Percentiles rank a stretch among this genome's conserved stretches.
Conservation (phyloP, 2,329 filamentous ascomycete genomes). For the Colletotrichum destructivum region DNA sequence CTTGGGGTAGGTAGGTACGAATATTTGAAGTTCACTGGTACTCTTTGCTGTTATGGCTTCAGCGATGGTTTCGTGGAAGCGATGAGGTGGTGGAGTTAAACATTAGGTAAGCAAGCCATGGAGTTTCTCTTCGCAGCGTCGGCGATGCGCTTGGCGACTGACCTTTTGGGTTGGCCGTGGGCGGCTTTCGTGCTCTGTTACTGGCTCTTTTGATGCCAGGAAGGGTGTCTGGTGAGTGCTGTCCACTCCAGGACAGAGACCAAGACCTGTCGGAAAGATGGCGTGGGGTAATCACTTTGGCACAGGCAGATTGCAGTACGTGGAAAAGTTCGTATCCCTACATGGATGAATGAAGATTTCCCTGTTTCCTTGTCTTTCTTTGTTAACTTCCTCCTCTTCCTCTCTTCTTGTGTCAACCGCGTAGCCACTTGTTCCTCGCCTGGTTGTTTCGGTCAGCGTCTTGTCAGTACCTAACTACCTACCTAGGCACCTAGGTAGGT, state of each 20-base stretch:
- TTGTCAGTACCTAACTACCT: background rate
- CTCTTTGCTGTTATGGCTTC: conserved; percentile 1
- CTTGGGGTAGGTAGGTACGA: conserved; percentile 16
- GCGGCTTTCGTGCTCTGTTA: conserved; percentile 37
- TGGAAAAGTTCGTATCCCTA: background rate
- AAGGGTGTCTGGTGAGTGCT: conserved; percentile 23
- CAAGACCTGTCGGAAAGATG: conserved; percentile 3
- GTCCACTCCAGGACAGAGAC: background rate
- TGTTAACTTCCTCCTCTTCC: background rate
- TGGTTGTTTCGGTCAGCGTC: conserved; percentile 18
- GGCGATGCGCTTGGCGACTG: background rate
- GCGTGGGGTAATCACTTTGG: conserved; percentile 10
- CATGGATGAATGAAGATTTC: no score
- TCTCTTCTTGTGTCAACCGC: background rate
- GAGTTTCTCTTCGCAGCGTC: background rate
- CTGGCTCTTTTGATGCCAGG: conserved; percentile 22
- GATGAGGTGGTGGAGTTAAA: conserved; percentile 1
- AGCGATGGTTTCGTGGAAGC: conserved; percentile 19
- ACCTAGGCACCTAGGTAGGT: background rate
- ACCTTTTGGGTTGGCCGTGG: conserved; percentile 5
- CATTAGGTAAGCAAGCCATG: conserved; percentile 12
- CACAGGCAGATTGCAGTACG: conserved; percentile 6
- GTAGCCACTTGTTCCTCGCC: conserved; percentile 12
- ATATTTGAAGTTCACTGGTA: conserved; percentile 16
- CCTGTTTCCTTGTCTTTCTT: no score